Percentiles rank a stretch among this genome's conserved stretches.
phyloP scores from a whole-genome alignment of 257 asterid species.

The Cinchona pubescens region DNA sequence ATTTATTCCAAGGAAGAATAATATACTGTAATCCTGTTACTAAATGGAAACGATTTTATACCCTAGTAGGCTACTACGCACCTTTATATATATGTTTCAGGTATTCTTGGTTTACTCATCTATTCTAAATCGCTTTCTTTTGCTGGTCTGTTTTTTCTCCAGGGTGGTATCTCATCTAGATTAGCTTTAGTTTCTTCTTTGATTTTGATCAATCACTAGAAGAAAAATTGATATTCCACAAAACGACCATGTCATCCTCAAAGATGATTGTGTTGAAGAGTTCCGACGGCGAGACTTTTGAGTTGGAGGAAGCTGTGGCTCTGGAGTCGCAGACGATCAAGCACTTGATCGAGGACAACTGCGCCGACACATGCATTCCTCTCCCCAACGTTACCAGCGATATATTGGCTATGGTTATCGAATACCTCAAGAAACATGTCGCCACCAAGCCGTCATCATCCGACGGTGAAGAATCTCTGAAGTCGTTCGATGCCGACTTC shows the following conservation, averaged over 20 bases:
- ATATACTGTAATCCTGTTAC: no score
- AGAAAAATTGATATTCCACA: no score
- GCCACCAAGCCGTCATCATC: constrained; percentile 36
- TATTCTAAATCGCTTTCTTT: no score
- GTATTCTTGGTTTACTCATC: no score
- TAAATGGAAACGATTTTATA: no score
- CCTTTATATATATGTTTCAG: no score
- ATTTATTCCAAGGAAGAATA: no score
- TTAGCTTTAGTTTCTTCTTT: no score
- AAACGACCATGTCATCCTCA: constrained; percentile 28
- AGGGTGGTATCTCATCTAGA: no score
- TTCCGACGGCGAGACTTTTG: constrained; percentile 56
- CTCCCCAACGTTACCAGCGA: constrained; percentile 55
- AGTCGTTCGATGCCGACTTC: constrained; percentile 48
- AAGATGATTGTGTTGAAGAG: constrained; percentile 46
- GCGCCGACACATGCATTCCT: constrained; percentile 45
- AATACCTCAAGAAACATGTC: constrained; percentile 56
- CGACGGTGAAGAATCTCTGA: constrained; percentile 34
- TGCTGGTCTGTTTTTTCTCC: no score
- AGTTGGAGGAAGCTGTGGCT: constrained; percentile 49
- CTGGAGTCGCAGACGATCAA: constrained; percentile 49
- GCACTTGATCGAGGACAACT: constrained; percentile 49
- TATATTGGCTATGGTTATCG: constrained; percentile 57
- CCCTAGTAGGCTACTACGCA: no score
- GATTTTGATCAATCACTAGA: no score